Base-by-base conservation (phyloP, 441 rosid species). In the Metrosideros polymorpha region DNA sequence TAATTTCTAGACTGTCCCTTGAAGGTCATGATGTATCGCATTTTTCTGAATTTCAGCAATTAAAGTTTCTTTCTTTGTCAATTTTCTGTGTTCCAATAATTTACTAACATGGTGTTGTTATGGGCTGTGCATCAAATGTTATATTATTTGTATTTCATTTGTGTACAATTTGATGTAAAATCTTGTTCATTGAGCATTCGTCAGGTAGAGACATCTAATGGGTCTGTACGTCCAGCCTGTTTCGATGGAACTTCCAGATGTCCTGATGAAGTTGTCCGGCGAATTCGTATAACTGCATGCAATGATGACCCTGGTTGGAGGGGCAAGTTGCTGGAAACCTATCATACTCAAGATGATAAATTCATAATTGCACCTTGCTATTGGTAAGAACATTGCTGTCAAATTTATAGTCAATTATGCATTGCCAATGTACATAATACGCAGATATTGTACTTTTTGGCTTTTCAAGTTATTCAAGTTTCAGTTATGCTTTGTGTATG, bases 221-320 rank as follows among this genome's bases (percentile, higher is more conserved):
- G 98, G 82, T 89, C 91, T 32, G 84, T 94, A 43, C 50, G 59
- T 57, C 99, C 98, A 18, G 97, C 98, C 82, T 89, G 92, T 89
- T 96, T 96, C 86, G 90, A 94, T 88, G 88, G 92, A 86, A 87
- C 90, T 82, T 93, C 95, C 52, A 94, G 97, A 90, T 92, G 95
- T 86, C 98, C 99, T 0, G 98, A 97, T 93, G 98, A 96, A 91
- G 86, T 93, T 87, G 94, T 97, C 66, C 88, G 98, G 84, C 91
- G 98, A 89, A 89, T 96, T 66, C 92, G 98, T 87, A 91, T 94
- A 51, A 89, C 91, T 52, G 92, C 95, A 87, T 92, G 94, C 85
- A 61, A 52, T 83, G 93, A 94, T 84, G 98, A 95, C 86, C 86
- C 86, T 22, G 89, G 42, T 82, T 97, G 98, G 98, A 57, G 88